Conservation (phyloP, 2,329 filamentous ascomycete species). For the Botrytis medusae region DNA sequence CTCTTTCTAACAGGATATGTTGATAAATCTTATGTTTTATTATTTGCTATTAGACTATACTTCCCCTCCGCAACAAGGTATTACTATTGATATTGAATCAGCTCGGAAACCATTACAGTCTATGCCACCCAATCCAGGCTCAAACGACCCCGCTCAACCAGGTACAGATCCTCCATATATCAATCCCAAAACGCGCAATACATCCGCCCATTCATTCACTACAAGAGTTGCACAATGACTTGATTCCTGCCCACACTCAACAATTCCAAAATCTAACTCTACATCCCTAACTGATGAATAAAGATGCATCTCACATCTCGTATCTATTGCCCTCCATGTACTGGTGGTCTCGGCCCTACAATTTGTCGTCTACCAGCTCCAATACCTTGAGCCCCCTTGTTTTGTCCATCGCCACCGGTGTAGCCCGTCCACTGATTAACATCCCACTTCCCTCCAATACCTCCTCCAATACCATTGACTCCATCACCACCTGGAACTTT, state of each 20-base stretch:
- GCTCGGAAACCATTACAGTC: neutral
- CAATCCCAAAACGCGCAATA: conserved; percentile 8
- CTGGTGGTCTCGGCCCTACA: conserved; percentile 70
- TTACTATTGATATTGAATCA: conserved; percentile 1
- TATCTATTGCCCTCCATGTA: neutral
- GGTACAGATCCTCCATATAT: neutral
- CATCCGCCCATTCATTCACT: neutral
- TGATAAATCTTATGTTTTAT: neutral
- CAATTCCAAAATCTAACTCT: neutral
- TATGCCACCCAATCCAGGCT: neutral
- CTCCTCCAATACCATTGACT: conserved; percentile 65
- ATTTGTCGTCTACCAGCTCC: conserved; percentile 74
- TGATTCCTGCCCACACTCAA: neutral
- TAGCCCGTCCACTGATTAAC: conserved; percentile 58
- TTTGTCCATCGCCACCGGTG: conserved; percentile 74
- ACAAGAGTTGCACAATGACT: neutral
- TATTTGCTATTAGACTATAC: conserved; percentile 8
- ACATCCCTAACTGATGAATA: neutral
- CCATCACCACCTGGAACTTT: conserved; percentile 48
- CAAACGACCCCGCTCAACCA: neutral
- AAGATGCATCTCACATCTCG: neutral
- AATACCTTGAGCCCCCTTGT: conserved; percentile 63
- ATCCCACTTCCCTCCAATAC: conserved; percentile 69
- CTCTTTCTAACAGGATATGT: neutral
- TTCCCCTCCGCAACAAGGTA: neutral